Conservation (phyloP, 106 monocot genomes). For the Dioscorea dumetorum region DNA sequence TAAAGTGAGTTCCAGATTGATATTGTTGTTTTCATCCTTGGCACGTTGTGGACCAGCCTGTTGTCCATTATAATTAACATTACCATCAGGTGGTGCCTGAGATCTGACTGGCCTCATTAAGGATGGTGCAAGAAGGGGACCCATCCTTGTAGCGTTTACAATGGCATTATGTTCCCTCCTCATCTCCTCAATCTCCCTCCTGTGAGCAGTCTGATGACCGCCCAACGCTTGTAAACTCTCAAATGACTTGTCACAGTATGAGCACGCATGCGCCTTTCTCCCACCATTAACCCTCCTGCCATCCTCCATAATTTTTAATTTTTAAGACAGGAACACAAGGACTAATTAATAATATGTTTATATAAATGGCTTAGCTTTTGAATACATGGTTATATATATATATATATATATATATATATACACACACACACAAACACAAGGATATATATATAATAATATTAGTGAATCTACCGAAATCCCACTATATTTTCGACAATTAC, state of each 20-base stretch:
- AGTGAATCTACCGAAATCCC: too few relatives aligned
- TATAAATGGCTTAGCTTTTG: not conserved
- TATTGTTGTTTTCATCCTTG: not conserved
- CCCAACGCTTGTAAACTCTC: conserved; percentile 22
- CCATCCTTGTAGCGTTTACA: too few relatives aligned
- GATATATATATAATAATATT: not conserved
- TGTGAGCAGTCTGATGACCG: conserved; percentile 38
- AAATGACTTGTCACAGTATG: conserved; percentile 22
- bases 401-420: not conserved
- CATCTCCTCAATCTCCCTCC: conserved; percentile 26
- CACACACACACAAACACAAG: too few relatives aligned
- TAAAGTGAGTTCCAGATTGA: conserved; percentile 1
- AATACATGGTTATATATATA: not conserved
- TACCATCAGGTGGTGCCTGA: not conserved
- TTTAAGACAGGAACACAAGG: too few relatives aligned
- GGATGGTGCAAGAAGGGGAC: too few relatives aligned
- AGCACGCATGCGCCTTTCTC: conserved; percentile 7
- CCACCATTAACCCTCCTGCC: too few relatives aligned
- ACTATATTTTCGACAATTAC: too few relatives aligned
- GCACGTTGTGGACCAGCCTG: not conserved
- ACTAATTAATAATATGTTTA: too few relatives aligned
- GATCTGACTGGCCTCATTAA: too few relatives aligned
- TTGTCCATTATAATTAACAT: not conserved
- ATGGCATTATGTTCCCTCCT: conserved; percentile 6
- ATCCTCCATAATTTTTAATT: too few relatives aligned